Evolutionary conservation across 2,329 filamentous ascomycete species (phyloP), one percentile per base, ranked within the genome.

Genomic region (Fusarium penzigii): DNA sequence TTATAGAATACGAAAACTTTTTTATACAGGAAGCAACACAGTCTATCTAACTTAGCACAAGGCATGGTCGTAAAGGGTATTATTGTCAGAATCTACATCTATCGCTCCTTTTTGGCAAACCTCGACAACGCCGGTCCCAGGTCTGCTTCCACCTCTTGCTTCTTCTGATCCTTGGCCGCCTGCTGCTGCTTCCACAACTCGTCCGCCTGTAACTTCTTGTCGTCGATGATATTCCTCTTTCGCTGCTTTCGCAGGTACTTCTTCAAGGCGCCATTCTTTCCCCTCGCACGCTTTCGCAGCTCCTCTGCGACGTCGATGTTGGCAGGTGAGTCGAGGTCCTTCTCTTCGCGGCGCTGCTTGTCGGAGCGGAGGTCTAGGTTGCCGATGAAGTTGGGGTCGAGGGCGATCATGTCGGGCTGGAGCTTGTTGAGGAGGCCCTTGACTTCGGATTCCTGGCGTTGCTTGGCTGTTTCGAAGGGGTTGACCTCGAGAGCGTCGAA

Each of bases 401-500:
- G 78, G 2, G 91, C 90, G 57, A 99, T 99, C 91, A 97, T 99
- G 68, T 96, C 93, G 4, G 94, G 93, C 66, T 92, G 86, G 44
- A 99, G 80, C 77, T 99, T 99, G 79, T 95, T 96, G 64, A 99
- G 84, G 58, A 99, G 80, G 12, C 83, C 80, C 77, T 89, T 91
- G 70, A 99, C 92, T 73, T 99, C 94, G 46, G 83, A 82, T 73
- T 99, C 94, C 72, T 95, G 92, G 65, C 94, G 85, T 75, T 97
- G 92, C 75, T 94, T 95, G 66, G 79, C 82, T 48, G 88, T 96
- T 75, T 97, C 94, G 81, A 93, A 97, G 34, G 94, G 94, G 77
- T 99, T 99, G 63, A 87, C 80, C 72, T 99, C 94, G 48, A 97
- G 78, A 3, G 92, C 89, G 71, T 99, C 94, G 70, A 90, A 97